Conservation (phyloP, 1,284 basidiomycete genomes). For the Puccinia triticina region DNA sequence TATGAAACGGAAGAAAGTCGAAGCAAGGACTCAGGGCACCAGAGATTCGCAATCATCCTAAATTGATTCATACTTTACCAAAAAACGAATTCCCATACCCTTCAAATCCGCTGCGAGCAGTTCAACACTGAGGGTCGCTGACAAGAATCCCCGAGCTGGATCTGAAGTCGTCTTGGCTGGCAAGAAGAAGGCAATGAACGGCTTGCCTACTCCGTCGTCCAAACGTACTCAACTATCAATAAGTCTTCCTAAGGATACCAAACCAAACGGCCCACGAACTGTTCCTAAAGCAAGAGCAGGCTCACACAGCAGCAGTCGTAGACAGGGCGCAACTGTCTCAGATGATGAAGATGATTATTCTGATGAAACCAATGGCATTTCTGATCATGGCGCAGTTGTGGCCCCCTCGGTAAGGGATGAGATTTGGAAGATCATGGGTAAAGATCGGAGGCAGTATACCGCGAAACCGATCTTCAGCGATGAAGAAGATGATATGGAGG, state of each 20-base stretch:
- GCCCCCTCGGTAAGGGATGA: constrained; percentile 34
- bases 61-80: neutral
- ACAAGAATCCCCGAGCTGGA: neutral
- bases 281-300: neutral
- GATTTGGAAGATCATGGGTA: constrained; percentile 52
- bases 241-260: neutral
- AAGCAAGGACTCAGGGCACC: neutral
- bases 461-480: constrained; percentile 33
- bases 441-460: constrained; percentile 37
- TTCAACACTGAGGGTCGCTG: neutral
- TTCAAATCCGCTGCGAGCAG: constrained; percentile 2
- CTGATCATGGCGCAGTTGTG: constrained; percentile 29
- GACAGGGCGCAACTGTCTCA: neutral
- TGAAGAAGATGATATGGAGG: constrained; percentile 50
- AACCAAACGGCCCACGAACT: neutral
- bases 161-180: neutral
- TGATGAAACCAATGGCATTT: constrained; percentile 15
- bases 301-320: constrained; percentile 1
- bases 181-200: neutral
- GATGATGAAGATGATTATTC: constrained; percentile 4
- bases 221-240: neutral
- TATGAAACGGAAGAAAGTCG: constrained; percentile 30
- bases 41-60: neutral
- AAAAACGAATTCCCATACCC: neutral
- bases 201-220: neutral